Evolutionary conservation across 257 asterid species (phyloP), one percentile per base, ranked within the genome.

Genomic region (Solanum pinnatisectum): DNA sequence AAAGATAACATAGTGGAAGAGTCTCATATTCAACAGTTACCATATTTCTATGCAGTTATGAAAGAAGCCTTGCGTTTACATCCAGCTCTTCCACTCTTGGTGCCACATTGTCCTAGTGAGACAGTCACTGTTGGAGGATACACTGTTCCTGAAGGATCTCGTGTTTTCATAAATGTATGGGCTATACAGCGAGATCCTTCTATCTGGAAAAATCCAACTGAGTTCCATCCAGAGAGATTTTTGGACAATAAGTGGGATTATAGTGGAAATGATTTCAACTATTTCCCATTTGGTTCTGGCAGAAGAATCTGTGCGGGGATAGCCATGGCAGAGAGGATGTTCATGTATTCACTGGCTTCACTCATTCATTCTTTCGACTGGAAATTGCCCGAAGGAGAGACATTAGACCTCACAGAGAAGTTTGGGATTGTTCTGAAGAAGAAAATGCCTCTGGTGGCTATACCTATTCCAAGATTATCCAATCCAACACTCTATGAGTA

Each of bases 221-320:
- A 92, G 83, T 95, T 94, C 42, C 14, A 20, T 8, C 97, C 96
- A 0, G 96, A 93, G 37, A 93, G 97, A 87, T 94, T 95, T 86
- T 60, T 91, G 90, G 90, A 88, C 23, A 65, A 86, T 1, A 91
- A 90, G 81, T 87, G 91, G 88, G 95, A 95, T 52, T 90, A 88
- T 60, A 91, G 92, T 88, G 96, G 96, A 16, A 93, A 89, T 77
- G 93, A 94, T 83, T 93, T 95, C 72, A 91, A 85, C 15, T 94
- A 92, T 73, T 86, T 94, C 12, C 98, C 97, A 1, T 95, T 95
- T 56, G 95, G 98, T 23, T 93, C 97, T 1, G 98, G 98, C 1
- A 74, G 97, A 87, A 91, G 98, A 49, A 91, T 91, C 10, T 95
- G 97, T 79, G 96, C 94, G 1, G 97, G 98, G 4, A 90, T 68